Evolutionary conservation across 2,329 filamentous ascomycete genomes (phyloP).

Genomic region (Diaporthe longicolla): DNA sequence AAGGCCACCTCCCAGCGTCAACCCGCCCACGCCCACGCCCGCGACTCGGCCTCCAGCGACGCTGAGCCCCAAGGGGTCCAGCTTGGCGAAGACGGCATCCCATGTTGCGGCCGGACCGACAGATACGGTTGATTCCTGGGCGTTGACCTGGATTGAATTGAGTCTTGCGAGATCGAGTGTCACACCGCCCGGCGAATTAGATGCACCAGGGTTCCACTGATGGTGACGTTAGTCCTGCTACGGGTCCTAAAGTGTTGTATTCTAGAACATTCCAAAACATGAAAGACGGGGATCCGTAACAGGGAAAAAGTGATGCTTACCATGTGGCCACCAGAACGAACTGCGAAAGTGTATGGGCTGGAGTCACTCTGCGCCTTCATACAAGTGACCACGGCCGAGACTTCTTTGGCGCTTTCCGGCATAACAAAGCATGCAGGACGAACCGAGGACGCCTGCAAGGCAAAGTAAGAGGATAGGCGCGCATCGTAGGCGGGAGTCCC

Average conservation of each 20-base stretch:
- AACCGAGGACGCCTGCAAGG: slow-evolving; percentile 27
- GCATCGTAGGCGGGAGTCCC: background rate
- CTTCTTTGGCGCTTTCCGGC: slow-evolving; percentile 14
- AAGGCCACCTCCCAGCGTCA: slow-evolving; percentile 40
- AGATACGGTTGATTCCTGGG: slow-evolving; percentile 6
- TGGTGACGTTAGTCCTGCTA: too few species aligned
- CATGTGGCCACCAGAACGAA: slow-evolving; percentile 31
- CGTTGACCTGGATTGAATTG: slow-evolving; percentile 1
- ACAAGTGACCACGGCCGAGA: slow-evolving; percentile 15
- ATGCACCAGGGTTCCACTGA: slow-evolving; percentile 16
- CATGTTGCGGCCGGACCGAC: slow-evolving; percentile 38
- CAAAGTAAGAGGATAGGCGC: slow-evolving; percentile 19
- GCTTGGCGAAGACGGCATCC: slow-evolving; percentile 40
- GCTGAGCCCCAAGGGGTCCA: slow-evolving; percentile 41
- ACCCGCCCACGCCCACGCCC: slow-evolving; percentile 40
- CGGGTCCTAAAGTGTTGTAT: too few species aligned
- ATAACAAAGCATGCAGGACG: slow-evolving; percentile 25
- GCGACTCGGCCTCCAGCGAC: slow-evolving; percentile 42
- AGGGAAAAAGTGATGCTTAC: too few species aligned
- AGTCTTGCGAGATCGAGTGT: slow-evolving; percentile 21
- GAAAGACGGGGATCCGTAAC: too few species aligned
- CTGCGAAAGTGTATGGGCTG: slow-evolving; percentile 21
- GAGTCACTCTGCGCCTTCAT: background rate
- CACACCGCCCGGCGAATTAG: slow-evolving; percentile 11
- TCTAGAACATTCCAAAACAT: too few species aligned